Base-by-base conservation (phyloP, 768 basidiomycete genomes). In the Tricholomella constricta region DNA sequence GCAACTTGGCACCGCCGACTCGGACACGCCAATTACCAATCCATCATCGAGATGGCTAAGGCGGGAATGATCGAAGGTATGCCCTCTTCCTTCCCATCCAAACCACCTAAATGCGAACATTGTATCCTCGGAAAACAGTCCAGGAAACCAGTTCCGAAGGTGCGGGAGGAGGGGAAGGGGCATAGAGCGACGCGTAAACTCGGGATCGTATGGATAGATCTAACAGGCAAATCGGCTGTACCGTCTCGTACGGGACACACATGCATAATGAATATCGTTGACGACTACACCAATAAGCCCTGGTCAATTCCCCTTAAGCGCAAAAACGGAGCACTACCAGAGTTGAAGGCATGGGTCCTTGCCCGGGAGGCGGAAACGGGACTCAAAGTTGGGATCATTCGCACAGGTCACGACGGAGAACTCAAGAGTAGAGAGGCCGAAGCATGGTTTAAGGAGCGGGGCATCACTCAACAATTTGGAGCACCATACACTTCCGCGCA, bases 61-160 rank as follows among this genome's bases (percentile, higher is more conserved):
- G 29, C 38, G 5, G 44, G 35, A 20, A 15, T 25, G 19, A 23
- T 48, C 48, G 38, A 53, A 58, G 68, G 66, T 64, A 65, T 68
- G 59, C 59, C 56, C n/a, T 35, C 57, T 20, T 45, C 60, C 49
- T 55, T 63, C 15, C 56, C 62, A 22, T 22, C 50, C 36, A 27
- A 55, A 5, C 65, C 69, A 1, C 51, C 61, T 2, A 64, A 60
- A 48, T 73, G 70, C 60, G 63, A 67, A 42, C 55, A 57, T 36
- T 76, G 75, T 51, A 62, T 75, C 25, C 63, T 67, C 34, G 72
- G 74, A 6, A 76, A 77, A 58, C 72, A 77, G 71, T 65, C 63
- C 0, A 56, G 57, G 15, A 58, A 55, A 5, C 58, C 66, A 6
- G 66, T 76, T n/a, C 72, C 72, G 0, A 68, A 68, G 52, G 51